phyloP scores from a whole-genome alignment of 495 filamentous ascomycete species.

The Penicillium bialowiezense region DNA sequence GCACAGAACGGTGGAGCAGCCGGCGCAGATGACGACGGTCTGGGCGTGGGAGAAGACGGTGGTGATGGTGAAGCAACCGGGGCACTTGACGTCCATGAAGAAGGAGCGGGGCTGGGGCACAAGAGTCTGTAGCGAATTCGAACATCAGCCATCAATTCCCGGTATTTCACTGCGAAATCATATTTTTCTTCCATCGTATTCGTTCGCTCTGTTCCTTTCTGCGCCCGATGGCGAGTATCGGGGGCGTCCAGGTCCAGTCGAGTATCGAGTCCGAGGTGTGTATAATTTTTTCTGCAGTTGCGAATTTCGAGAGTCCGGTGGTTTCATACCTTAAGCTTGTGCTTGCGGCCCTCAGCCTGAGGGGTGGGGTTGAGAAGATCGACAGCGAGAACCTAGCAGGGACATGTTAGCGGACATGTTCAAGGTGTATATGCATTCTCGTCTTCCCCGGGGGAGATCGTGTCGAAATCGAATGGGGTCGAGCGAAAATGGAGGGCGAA shows the following conservation, averaged over 20 bases:
- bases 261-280: background rate
- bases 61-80: constrained; percentile 99
- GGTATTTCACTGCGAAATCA: background rate
- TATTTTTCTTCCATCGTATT: background rate
- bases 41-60: constrained; percentile 99
- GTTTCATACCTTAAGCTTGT: constrained; percentile 99
- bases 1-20: constrained; percentile 95
- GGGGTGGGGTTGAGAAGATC: constrained; percentile 98
- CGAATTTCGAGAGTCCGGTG: constrained; percentile 10
- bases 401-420: constrained; percentile 18
- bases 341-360: constrained; percentile 93
- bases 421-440: background rate
- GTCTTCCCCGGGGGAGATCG: background rate
- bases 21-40: constrained; percentile 98
- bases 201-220: background rate
- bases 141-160: constrained; percentile 15
- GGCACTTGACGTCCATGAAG: constrained; percentile 99
- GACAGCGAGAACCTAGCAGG: constrained; percentile 93
- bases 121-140: constrained; percentile 59
- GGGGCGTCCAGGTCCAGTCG: constrained; percentile 1
- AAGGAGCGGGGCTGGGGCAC: constrained; percentile 95
- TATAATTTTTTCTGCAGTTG: background rate
- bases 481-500: constrained; percentile 11
- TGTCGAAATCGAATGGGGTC: background rate
- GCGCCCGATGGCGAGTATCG: constrained; percentile 5